Evolutionary conservation across 352 stramenopile genomes (phyloP), one percentile per base, ranked within the genome.

Genomic region (Pythium sukuiense): DNA sequence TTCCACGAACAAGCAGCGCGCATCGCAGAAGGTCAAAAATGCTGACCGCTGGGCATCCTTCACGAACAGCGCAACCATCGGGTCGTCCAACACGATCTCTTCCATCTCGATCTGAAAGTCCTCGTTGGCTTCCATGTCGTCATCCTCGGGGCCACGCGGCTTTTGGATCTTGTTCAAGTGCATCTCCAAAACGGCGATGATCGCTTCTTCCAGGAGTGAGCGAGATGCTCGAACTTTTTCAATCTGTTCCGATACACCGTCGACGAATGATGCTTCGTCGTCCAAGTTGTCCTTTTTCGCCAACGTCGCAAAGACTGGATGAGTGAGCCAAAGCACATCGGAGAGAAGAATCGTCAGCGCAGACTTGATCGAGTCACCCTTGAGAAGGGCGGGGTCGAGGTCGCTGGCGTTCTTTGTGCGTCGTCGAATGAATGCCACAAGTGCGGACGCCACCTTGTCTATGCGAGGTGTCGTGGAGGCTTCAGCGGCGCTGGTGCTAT

Each of bases 11-110:
- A 96, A 72, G 63, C 88, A 95, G 0, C 83, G 74, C 11, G 78
- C 69, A 66, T 96, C 88, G 54, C 88, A 94, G 60, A 93, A 92
- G 0, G 77, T 81, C 41, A 94, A 59, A 60, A 94, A 96, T 6
- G 87, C 87, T 30, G 77, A 72, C 1, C 76, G 69, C 61, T 96
- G 88, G 4, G 74, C 77, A 6, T 84, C 75, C 60, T 74, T 84
- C 37, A 96, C 83, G 41, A 83, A 93, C 26, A 71, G 24, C 49
- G 68, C 60, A 14, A 85, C 46, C 27, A 77, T 66, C 6, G 82
- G 76, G 55, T 88, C 72, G 59, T 90, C 76, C 35, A 95, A 76
- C n/a, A 66, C 63, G 45, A 93, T 82, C 53, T 89, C 79, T 57
- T 91, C 79, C 83, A 89, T 85, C 26, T 78, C 78, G 12, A 77